Evolutionary conservation across 2,329 filamentous ascomycete genomes (phyloP), one percentile per base, ranked within the genome.

Genomic region (Ophiostoma perfectum): DNA sequence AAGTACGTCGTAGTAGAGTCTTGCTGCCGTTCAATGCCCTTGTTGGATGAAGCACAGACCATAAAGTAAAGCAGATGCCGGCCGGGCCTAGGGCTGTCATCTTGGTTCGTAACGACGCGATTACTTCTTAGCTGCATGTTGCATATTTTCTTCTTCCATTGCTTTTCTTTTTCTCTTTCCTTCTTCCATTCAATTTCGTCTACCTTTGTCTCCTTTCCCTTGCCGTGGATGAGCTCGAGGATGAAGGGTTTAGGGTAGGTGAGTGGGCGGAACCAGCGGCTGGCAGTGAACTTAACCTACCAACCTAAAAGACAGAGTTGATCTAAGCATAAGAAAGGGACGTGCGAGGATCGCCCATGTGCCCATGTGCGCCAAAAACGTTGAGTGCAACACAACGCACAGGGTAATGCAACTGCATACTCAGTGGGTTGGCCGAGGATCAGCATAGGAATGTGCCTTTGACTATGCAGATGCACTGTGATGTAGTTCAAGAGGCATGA

Each of bases 321-420:
- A 49, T 49, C 47, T 11, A 55, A 55, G 27, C 49, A 27, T 4
- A 9, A 16, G 60, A 66, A 44, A 66, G 47, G 67, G 67, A 68
- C 64, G 58, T 68, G 67, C 64, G 64, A 68, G 44, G 67, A 68
- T 62, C 64, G 44, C 66, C 62, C 38, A 60, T 62, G 62, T 39
- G 52, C 55, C 67, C 58, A 64, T 63, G 36, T 63, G 64, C 36
- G 5, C 44, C 44, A 62, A 62, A 66, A 36, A 16, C 41, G 52
- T 62, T 38, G 39, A 18, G 58, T 42, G 64, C 38, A 44, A 66
- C 42, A 60, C 64, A 60, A 18, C 4, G 27, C 11, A 36, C 62
- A 44, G 36, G 14, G 27, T 27, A 27, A 14, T 49, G 49, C 45
- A 58, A 55, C 47, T 47, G 12, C 45, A 14, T 4, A 47, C 11